A percentile compares a stretch with the other conserved stretches of the same genome.
These are phyloP conservation scores for Gloeopeniophorella convolvens DNA, from an alignment of 768 basidiomycete species.

Conservation along the genomic window DNA sequence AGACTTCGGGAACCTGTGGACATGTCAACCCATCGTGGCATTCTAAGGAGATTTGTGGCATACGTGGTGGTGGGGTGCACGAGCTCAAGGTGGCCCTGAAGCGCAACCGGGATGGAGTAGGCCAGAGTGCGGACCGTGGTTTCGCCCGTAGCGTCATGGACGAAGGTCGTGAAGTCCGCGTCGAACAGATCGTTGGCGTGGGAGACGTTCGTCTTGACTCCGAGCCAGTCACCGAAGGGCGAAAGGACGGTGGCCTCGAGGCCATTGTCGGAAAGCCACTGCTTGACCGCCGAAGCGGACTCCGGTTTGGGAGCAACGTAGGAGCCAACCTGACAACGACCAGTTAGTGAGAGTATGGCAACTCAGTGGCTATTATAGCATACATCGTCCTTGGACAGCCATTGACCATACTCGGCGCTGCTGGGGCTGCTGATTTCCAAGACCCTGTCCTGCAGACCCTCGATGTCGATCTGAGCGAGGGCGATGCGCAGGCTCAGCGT, in stretches of 20 bases:
- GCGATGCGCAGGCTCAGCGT: conserved; percentile 1
- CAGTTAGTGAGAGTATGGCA: background rate
- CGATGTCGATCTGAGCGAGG: background rate
- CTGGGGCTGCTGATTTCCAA: background rate
- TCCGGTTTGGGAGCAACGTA: conserved; percentile 18
- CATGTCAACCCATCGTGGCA: background rate
- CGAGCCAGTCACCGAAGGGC: conserved; percentile 21
- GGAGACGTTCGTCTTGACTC: conserved; percentile 15
- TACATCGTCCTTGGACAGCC: conserved; percentile 6
- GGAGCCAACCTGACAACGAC: conserved; percentile 14
- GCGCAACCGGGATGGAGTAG: conserved; percentile 19
- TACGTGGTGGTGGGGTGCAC: conserved; percentile 21
- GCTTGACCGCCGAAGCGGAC: conserved; percentile 10
- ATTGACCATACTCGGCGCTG: conserved; percentile 2
- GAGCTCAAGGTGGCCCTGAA: conserved; percentile 18
- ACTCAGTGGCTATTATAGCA: background rate
- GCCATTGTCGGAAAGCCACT: conserved; percentile 17
- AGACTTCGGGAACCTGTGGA: background rate
- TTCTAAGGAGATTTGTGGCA: background rate
- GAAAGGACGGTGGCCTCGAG: conserved; percentile 9
- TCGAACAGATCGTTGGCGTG: conserved; percentile 18
- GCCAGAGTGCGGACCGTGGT: conserved; percentile 17
- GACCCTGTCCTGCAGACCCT: background rate
- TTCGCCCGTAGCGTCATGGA: conserved; percentile 16
- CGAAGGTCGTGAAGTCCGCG: conserved; percentile 17